phyloP scores from a whole-genome alignment of 257 asterid species.

The Henckelia pumila region DNA sequence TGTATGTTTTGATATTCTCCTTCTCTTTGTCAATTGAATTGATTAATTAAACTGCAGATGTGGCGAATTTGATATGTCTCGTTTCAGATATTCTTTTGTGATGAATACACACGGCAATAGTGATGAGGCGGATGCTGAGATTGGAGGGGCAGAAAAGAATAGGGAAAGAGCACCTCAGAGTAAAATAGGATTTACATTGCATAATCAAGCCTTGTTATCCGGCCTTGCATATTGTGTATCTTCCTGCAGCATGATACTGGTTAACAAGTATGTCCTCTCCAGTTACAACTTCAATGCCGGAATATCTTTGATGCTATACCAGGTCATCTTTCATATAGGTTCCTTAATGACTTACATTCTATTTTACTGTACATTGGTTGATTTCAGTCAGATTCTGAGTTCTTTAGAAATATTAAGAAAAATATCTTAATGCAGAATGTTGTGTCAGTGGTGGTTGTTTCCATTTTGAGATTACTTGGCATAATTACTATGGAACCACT shows the following conservation, averaged over 20 bases:
- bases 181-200: slow-evolving; percentile 37
- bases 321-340: slow-evolving; percentile 47
- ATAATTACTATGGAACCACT: slow-evolving; percentile 79
- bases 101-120: slow-evolving; percentile 50
- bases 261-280: slow-evolving; percentile 89
- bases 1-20: neutral
- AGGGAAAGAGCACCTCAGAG: slow-evolving; percentile 38
- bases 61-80: neutral
- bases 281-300: slow-evolving; percentile 84
- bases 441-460: slow-evolving; percentile 72
- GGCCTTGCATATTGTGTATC: slow-evolving; percentile 83
- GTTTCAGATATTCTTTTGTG: slow-evolving; percentile 19
- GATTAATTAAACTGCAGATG: slow-evolving; percentile 11
- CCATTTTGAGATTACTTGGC: slow-evolving; percentile 60
- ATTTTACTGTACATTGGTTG: slow-evolving; percentile 18
- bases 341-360: slow-evolving; percentile 13
- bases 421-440: slow-evolving; percentile 60
- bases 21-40: slow-evolving; percentile 4
- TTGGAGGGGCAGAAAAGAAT: slow-evolving; percentile 44
- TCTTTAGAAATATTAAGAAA: slow-evolving; percentile 17
- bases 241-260: slow-evolving; percentile 89
- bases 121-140: slow-evolving; percentile 60
- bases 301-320: slow-evolving; percentile 91
- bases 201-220: slow-evolving; percentile 65
- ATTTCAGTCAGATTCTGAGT: slow-evolving; percentile 16